These are phyloP conservation scores for Keithomyces neogunnii DNA, from an alignment of 2,329 filamentous ascomycete species.

Conservation along the genomic window DNA sequence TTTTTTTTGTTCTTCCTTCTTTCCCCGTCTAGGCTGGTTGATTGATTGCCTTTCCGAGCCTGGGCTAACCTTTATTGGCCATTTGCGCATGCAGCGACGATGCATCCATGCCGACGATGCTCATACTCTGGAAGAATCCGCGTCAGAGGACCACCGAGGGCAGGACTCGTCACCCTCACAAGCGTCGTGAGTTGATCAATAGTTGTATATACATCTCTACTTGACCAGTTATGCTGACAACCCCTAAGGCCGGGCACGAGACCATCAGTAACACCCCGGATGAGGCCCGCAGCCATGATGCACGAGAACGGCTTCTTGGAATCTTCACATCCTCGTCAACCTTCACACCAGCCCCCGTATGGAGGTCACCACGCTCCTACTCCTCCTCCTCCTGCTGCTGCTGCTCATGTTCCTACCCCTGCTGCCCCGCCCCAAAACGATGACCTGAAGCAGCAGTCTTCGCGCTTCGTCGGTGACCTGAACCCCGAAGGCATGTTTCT, in stretches of 20 bases:
- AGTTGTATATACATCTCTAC: background rate
- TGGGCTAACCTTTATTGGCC: constrained; percentile 4
- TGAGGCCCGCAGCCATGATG: background rate
- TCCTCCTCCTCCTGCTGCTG: too few relatives aligned
- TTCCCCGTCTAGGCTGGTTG: background rate
- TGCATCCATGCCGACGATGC: constrained; percentile 32
- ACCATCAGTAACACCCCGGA: constrained; percentile 1
- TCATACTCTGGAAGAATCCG: constrained; percentile 18
- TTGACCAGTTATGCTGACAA: background rate
- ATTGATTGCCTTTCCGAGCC: background rate
- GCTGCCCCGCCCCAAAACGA: background rate
- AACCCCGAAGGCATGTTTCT: constrained; percentile 54
- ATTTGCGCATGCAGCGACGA: constrained; percentile 25
- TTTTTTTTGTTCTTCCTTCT: background rate
- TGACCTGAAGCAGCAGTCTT: constrained; percentile 15
- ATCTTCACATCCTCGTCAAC: background rate
- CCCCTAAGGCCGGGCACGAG: background rate
- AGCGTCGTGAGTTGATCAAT: constrained; percentile 17
- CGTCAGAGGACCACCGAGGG: constrained; percentile 16
- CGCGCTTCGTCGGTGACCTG: constrained; percentile 49
- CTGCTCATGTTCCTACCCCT: background rate
- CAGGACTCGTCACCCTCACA: constrained; percentile 20
- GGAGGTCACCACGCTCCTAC: background rate
- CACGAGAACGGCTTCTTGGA: background rate
- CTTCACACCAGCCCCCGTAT: background rate